Evolutionary conservation across 2,329 filamentous ascomycete genomes (phyloP).

Genomic region (Aureobasidium sp.): DNA sequence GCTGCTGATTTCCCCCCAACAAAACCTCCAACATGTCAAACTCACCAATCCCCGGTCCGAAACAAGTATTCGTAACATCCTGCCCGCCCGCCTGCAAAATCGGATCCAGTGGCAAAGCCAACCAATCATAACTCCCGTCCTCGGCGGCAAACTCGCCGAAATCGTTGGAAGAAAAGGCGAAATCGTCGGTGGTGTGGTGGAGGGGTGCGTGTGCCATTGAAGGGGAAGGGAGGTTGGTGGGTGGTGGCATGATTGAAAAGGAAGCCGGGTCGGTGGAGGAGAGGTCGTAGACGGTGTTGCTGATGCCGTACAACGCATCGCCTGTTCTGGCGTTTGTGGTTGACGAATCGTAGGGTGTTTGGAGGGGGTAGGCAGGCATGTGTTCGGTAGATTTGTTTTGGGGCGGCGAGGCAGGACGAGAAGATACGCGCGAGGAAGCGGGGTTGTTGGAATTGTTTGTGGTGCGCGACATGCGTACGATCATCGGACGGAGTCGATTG

Average conservation of each 20-base stretch:
- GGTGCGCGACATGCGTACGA: conserved; percentile 51
- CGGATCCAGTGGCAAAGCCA: conserved; percentile 55
- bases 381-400: neutral
- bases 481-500: conserved; percentile 63
- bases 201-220: conserved; percentile 18
- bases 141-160: conserved; percentile 19
- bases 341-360: conserved; percentile 13
- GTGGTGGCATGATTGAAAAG: conserved; percentile 44
- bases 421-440: neutral
- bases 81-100: conserved; percentile 52
- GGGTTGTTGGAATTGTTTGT: conserved; percentile 33
- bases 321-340: conserved; percentile 20
- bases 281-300: conserved; percentile 39
- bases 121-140: conserved; percentile 42
- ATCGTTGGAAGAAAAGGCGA: conserved; percentile 19
- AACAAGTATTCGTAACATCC: conserved; percentile 49
- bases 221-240: conserved; percentile 21
- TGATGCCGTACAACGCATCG: conserved; percentile 37
- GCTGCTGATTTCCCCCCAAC: no score
- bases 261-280: conserved; percentile 30
- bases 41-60: conserved; percentile 58
- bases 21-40: conserved; percentile 45
- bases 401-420: neutral
- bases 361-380: neutral
- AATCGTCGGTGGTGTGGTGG: conserved; percentile 5